Evolutionary conservation across 2,329 filamentous ascomycete genomes (phyloP).

Genomic region (Epichloe gansuensis): DNA sequence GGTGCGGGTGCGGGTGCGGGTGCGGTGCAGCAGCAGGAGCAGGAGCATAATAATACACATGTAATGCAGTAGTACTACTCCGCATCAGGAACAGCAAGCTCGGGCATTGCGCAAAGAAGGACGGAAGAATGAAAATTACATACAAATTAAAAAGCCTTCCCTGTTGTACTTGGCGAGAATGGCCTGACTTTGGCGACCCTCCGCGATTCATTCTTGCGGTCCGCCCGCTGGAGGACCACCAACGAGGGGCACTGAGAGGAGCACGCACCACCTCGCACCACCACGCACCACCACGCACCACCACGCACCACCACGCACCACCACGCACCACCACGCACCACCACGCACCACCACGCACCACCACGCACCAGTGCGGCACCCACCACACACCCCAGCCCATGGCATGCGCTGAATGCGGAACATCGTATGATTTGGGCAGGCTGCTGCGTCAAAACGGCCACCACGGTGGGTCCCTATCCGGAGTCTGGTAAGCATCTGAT

Average conservation of each 20-base stretch:
- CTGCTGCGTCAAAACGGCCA: slow-evolving; percentile 1
- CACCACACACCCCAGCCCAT: slow-evolving; percentile 8
- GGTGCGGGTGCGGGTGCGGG: background rate
- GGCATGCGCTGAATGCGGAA: slow-evolving; percentile 9
- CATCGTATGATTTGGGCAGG: slow-evolving; percentile 8
- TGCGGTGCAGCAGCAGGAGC: background rate
- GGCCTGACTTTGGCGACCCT: slow-evolving; percentile 9
- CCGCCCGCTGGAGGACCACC: slow-evolving; percentile 1
- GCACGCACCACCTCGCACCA: slow-evolving; percentile 2
- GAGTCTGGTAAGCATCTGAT: background rate
- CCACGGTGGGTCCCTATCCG: slow-evolving; percentile 2
- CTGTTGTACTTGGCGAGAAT: slow-evolving; percentile 3
- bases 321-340: slow-evolving; percentile 1
- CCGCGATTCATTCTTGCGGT: slow-evolving; percentile 2
- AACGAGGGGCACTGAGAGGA: background rate
- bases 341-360: slow-evolving; percentile 1
- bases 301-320: slow-evolving; percentile 1
- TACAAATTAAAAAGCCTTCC: background rate
- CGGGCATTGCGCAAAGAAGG: background rate
- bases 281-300: background rate
- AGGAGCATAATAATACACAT: background rate
- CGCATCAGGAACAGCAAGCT: background rate
- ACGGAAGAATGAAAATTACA: background rate
- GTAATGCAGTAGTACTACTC: background rate
- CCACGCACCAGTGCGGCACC: background rate